Evolutionary conservation across 495 filamentous ascomycete species (phyloP), one percentile per base, ranked within the genome.

Genomic region (Talaromyces trachyspermus): DNA sequence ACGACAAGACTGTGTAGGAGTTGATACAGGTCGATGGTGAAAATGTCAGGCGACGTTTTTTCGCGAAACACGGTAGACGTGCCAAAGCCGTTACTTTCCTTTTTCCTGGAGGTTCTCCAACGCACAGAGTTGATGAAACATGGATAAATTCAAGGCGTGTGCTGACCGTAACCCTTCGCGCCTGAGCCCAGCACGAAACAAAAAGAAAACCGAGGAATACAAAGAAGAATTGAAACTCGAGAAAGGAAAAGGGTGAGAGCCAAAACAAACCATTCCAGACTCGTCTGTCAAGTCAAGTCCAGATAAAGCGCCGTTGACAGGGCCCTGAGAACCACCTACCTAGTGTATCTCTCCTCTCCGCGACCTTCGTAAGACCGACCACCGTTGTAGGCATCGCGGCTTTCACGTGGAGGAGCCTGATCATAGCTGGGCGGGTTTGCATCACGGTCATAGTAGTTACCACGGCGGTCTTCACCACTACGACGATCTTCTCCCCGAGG

Each of bases 401-500:
- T 64, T 27, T 83, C 82, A 52, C 71, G 71, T 51, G 81, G 79
- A 60, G 80, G 69, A 52, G 75, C 80, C 43, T 76, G 55, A 33
- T 81, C 82, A 53, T 68, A 70, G 54, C 60, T 62, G 18, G 49
- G 53, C 54, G 61, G 53, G 54, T 63, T 64, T 48, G 62, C 64
- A 54, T 64, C 63, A 51, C 55, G 58, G 20, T 68, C 75, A 52
- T 82, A 66, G 58, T 74, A 69, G 30, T 65, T 65, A 50, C 64
- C 61, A 37, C 64, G 61, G 33, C 62, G 57, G 50, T 58, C 61
- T 43, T 68, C 70, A 47, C 77, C 70, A 54, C 72, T 66, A 56
- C 85, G 81, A 55, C 81, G 78, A 53, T 81, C 76, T 17, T 77
- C 70, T 35, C 79, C 74, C 48, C 74, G 71, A 43, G 74, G 74